Evolutionary conservation across 1,284 basidiomycete genomes (phyloP).

Genomic region (Neotropicomus parvogracilis): DNA sequence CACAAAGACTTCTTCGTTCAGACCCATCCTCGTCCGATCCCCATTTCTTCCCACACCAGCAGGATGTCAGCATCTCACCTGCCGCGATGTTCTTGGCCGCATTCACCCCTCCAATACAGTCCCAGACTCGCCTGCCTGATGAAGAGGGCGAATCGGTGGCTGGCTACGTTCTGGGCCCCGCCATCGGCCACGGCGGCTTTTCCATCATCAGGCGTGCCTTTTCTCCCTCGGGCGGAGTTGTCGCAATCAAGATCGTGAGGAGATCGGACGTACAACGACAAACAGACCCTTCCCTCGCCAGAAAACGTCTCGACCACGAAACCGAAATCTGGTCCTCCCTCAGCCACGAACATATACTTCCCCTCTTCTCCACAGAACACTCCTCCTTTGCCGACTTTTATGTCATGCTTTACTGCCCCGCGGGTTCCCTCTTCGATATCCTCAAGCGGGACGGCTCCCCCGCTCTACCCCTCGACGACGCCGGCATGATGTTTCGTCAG

Average conservation of each 20-base stretch:
- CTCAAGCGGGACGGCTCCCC: constrained; percentile 68
- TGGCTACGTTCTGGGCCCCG: constrained; percentile 73
- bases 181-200: constrained; percentile 83
- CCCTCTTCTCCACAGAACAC: constrained; percentile 70
- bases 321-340: constrained; percentile 76
- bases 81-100: constrained; percentile 77
- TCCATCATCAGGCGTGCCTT: constrained; percentile 79
- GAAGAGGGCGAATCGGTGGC: constrained; percentile 59
- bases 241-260: constrained; percentile 82
- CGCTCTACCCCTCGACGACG: constrained; percentile 69
- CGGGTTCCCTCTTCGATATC: constrained; percentile 84
- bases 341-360: constrained; percentile 76
- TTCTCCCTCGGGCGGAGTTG: constrained; percentile 61
- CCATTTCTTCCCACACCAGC: constrained; percentile 9
- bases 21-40: constrained; percentile 3
- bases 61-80: constrained; percentile 48
- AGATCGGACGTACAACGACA: constrained; percentile 52
- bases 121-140: constrained; percentile 41
- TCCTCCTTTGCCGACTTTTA: constrained; percentile 75
- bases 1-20: constrained; percentile 19
- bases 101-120: constrained; percentile 45
- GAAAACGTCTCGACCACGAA: constrained; percentile 71
- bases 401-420: constrained; percentile 79
- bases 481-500: constrained; percentile 86
- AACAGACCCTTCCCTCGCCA: constrained; percentile 42